A percentile compares a stretch with the other conserved stretches of the same genome.
Conservation (phyloP, 1,139 yeast species). For the Geotrichum bryndzae region DNA sequence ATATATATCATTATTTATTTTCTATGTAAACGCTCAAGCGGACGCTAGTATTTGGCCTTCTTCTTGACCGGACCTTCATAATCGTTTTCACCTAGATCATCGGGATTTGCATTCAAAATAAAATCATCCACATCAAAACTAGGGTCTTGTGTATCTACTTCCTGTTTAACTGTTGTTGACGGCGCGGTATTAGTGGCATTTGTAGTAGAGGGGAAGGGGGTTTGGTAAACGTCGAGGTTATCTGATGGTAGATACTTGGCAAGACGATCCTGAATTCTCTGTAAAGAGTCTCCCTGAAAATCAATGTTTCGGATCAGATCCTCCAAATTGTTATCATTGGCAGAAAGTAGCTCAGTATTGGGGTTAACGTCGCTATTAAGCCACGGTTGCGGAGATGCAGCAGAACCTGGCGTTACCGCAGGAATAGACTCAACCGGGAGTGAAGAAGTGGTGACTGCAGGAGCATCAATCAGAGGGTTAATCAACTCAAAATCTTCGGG, state of each 20-base stretch:
- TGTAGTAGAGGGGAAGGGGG: neutral
- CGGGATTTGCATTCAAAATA: neutral
- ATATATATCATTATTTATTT: neutral
- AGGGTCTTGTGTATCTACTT: neutral
- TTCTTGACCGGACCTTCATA: neutral
- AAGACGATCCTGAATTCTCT: constrained; percentile 36
- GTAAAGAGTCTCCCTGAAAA: constrained; percentile 31
- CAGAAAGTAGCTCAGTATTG: neutral
- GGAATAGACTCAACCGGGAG: constrained; percentile 18
- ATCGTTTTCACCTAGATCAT: neutral
- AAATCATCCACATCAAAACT: constrained; percentile 5
- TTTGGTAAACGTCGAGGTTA: neutral
- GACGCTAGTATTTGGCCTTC: neutral
- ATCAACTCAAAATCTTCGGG: constrained; percentile 7
- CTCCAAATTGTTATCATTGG: constrained; percentile 22
- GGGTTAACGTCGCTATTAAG: neutral
- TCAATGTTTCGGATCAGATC: constrained; percentile 29
- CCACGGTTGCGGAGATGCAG: neutral
- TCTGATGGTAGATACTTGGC: constrained; percentile 21
- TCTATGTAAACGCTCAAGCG: neutral
- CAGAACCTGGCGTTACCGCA: neutral
- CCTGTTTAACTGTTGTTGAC: neutral
- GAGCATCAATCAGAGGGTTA: constrained; percentile 3
- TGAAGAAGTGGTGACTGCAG: constrained; percentile 8
- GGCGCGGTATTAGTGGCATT: neutral